Conservation (phyloP, 1,139 yeast genomes). For the Nadsonia commutata region DNA sequence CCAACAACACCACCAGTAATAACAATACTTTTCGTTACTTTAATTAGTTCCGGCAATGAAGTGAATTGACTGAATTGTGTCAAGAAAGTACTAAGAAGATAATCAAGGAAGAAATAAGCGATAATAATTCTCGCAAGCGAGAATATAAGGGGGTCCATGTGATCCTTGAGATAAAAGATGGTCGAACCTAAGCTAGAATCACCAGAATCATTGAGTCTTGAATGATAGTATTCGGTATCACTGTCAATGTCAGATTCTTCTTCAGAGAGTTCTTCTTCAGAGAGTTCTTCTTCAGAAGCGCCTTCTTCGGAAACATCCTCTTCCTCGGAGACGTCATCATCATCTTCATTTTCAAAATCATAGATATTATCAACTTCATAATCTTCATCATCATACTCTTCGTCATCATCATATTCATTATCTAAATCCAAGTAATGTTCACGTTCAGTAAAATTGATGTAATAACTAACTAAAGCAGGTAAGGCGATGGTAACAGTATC, state of each 20-base stretch:
- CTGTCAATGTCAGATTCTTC: not conserved
- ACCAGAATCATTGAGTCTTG: not conserved
- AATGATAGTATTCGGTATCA: not conserved
- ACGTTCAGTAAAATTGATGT: not conserved
- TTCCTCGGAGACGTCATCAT: not conserved
- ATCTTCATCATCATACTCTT: not conserved
- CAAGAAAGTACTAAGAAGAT: not conserved
- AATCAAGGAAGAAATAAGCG: not conserved
- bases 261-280: not conserved
- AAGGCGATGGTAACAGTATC: not conserved
- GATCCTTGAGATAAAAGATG: not conserved
- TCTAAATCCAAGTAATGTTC: not conserved
- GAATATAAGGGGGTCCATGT: not conserved
- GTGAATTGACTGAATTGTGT: not conserved
- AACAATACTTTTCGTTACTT: not conserved
- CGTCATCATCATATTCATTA: not conserved
- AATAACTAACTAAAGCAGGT: not conserved
- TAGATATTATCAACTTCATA: not conserved
- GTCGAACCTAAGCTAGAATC: not conserved
- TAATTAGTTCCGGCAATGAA: not conserved
- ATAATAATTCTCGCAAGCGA: not conserved
- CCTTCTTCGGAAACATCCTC: not conserved
- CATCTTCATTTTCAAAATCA: not conserved
- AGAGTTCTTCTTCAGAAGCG: not conserved
- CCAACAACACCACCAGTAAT: not conserved